phyloP scores from a whole-genome alignment of 768 basidiomycete species.

The Boletus subparvulus region DNA sequence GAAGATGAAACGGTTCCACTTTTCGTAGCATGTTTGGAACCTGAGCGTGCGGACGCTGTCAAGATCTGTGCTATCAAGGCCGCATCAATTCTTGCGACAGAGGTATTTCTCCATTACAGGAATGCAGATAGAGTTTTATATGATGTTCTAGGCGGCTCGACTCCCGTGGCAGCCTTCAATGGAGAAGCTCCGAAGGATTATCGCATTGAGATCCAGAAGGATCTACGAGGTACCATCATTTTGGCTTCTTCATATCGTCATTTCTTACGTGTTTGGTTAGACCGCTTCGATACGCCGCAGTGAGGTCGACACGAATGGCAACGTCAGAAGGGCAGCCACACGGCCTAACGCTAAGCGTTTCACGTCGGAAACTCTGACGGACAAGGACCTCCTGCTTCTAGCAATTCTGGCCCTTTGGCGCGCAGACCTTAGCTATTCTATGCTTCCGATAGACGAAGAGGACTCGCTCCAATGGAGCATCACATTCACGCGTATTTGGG shows the following conservation, averaged over 20 bases:
- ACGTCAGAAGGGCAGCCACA: constrained; percentile 48
- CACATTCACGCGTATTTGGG: constrained; percentile 55
- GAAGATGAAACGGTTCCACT: constrained; percentile 58
- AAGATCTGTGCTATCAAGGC: constrained; percentile 79
- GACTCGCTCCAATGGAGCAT: constrained; percentile 50
- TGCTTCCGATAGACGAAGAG: constrained; percentile 41
- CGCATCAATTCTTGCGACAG: constrained; percentile 62
- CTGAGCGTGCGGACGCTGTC: constrained; percentile 77
- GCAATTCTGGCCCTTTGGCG: constrained; percentile 73
- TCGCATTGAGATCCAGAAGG: constrained; percentile 50
- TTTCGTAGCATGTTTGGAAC: constrained; percentile 65
- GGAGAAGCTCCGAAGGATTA: constrained; percentile 43
- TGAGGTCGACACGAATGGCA: constrained; percentile 61
- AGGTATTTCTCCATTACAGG: constrained; percentile 43
- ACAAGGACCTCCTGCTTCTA: constrained; percentile 69
- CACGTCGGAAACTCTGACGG: constrained; percentile 57
- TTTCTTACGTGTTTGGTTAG: constrained; percentile 34
- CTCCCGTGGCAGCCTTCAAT: constrained; percentile 58
- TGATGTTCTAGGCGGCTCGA: constrained; percentile 42
- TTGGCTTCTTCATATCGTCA: constrained; percentile 1
- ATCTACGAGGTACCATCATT: constrained; percentile 53
- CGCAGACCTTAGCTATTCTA: constrained; percentile 51
- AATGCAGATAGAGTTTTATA: constrained; percentile 8
- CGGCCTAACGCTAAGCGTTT: constrained; percentile 64
- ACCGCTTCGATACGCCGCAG: constrained; percentile 50